Evolutionary conservation across 2,329 filamentous ascomycete species (phyloP).

Genomic region (Leptodontidium sp.): DNA sequence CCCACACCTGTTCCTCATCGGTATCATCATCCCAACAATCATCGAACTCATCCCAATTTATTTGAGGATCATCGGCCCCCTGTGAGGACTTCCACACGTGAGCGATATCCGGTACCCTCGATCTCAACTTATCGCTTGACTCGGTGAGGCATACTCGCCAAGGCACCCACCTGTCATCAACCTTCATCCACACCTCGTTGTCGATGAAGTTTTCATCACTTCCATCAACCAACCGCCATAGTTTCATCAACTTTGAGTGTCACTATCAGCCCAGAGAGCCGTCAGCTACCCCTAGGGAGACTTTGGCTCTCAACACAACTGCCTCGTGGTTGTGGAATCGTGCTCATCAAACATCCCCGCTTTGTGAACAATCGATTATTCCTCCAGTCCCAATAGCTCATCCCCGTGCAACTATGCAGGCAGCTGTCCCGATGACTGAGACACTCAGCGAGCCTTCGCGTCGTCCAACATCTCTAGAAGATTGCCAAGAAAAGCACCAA

Average conservation of each 20-base stretch:
- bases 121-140: conserved; percentile 41
- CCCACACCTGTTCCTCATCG: conserved; percentile 30
- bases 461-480: not conserved
- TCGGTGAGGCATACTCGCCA: conserved; percentile 35
- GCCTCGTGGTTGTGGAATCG: conserved; percentile 17
- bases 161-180: conserved; percentile 38
- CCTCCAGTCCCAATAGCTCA: not conserved
- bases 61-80: conserved; percentile 34
- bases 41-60: conserved; percentile 40
- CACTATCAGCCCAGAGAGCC: conserved; percentile 21
- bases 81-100: conserved; percentile 41
- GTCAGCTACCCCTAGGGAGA: not conserved
- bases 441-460: not conserved
- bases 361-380: not conserved
- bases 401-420: conserved; percentile 15
- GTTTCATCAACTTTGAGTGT: conserved; percentile 32
- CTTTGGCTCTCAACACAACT: conserved; percentile 7
- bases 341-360: not conserved
- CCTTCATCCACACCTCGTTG: conserved; percentile 38
- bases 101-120: conserved; percentile 45
- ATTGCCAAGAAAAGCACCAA: not conserved
- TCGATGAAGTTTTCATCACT: conserved; percentile 36
- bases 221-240: conserved; percentile 28
- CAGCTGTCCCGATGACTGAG: conserved; percentile 2
- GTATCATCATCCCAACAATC: conserved; percentile 32